These are phyloP conservation scores for Porcisia deanei DNA, from an alignment of 208 protist species.

Conservation along the genomic window DNA sequence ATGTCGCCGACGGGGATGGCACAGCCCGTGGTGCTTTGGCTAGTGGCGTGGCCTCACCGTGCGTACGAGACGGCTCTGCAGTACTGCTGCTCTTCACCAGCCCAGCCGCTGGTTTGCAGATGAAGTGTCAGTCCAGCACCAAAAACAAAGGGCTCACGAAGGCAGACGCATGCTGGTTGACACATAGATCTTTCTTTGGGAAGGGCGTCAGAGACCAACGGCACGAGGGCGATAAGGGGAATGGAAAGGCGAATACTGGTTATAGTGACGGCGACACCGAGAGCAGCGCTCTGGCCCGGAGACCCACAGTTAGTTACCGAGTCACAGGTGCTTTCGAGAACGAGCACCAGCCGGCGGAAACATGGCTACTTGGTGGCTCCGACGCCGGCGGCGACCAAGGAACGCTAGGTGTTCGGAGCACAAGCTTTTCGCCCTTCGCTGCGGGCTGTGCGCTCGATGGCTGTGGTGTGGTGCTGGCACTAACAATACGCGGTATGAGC, in stretches of 20 bases:
- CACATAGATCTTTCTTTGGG: neutral
- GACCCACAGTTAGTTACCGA: constrained; percentile 17
- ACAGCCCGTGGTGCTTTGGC: neutral
- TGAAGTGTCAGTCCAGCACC: neutral
- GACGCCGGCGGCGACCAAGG: neutral
- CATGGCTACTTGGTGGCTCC: neutral
- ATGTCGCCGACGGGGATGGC: neutral
- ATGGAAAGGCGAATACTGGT: no score
- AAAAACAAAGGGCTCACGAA: constrained; percentile 12
- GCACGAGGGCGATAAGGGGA: neutral
- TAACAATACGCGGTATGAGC: constrained; percentile 76
- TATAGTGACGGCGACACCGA: neutral
- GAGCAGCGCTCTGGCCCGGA: neutral
- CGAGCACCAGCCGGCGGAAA: neutral
- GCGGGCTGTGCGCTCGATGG: neutral
- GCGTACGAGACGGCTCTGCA: neutral
- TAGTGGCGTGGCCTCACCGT: neutral
- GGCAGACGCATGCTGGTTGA: neutral
- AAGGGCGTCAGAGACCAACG: neutral
- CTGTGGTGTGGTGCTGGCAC: constrained; percentile 21
- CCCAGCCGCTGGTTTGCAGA: constrained; percentile 8
- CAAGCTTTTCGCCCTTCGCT: neutral
- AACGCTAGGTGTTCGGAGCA: neutral
- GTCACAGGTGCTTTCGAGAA: constrained; percentile 34
- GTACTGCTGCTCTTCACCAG: constrained; percentile 12